Conservation (phyloP, 352 stramenopile genomes). For the Globisporangium mamillatum region DNA sequence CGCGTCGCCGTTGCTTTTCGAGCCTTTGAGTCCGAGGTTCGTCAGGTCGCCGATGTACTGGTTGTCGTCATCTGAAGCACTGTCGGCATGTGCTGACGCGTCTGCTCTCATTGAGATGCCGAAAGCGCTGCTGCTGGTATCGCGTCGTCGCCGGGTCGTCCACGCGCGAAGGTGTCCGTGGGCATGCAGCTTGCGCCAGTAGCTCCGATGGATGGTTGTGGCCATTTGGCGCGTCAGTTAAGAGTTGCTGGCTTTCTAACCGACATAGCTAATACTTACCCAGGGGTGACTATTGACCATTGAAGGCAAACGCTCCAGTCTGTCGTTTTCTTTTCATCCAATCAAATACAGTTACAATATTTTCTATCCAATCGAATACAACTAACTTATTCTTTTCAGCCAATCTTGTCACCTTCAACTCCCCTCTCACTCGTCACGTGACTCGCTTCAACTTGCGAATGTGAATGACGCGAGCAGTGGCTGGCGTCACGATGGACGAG, state of each 20-base stretch:
- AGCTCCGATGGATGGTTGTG: constrained; percentile 17
- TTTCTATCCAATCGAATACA: no score
- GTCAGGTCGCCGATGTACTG: constrained; percentile 43
- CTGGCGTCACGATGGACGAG: background rate
- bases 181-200: constrained; percentile 4
- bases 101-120: background rate
- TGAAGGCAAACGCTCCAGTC: background rate
- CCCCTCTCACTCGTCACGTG: background rate
- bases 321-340: background rate
- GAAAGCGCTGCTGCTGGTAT: background rate
- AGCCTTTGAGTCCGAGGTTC: constrained; percentile 38
- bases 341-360: background rate
- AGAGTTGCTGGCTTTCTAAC: background rate
- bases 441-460: background rate
- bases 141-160: constrained; percentile 5
- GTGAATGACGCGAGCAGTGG: background rate
- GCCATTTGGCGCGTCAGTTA: constrained; percentile 12
- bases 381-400: background rate
- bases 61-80: background rate
- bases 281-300: constrained; percentile 4
- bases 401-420: background rate
- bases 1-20: constrained; percentile 11
- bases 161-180: constrained; percentile 4
- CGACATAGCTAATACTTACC: background rate
- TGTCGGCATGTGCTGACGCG: background rate